phyloP scores from a whole-genome alignment of 2,329 filamentous ascomycete genomes.

The Penicillium sclerotiorum region DNA sequence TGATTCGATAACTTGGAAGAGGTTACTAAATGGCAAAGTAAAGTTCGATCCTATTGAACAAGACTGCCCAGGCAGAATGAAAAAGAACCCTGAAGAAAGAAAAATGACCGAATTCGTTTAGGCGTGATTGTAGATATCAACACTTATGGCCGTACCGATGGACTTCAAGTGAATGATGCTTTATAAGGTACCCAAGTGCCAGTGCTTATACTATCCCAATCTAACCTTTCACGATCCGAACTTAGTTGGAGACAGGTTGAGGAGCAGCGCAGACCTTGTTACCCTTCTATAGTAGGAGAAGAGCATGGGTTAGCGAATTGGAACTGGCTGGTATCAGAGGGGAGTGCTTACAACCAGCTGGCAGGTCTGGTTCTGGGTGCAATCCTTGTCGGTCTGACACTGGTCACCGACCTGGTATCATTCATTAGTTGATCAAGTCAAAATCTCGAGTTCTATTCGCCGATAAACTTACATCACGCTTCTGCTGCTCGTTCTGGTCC shows the following conservation, averaged over 20 bases:
- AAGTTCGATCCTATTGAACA: no score
- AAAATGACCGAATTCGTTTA: no score
- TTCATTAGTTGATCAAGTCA: neutral
- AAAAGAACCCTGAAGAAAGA: no score
- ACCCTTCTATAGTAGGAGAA: conserved; percentile 7
- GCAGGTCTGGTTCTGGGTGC: conserved; percentile 9
- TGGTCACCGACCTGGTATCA: conserved; percentile 2
- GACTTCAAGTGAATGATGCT: no score
- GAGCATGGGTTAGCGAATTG: neutral
- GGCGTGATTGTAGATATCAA: no score
- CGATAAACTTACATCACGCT: neutral
- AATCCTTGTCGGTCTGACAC: conserved; percentile 11
- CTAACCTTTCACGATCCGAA: no score
- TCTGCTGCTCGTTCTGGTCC: conserved; percentile 1
- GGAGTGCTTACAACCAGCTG: conserved; percentile 7
- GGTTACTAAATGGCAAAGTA: no score
- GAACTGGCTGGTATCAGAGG: neutral
- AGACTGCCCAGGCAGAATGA: no score
- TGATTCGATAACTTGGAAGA: no score
- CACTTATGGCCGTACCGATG: no score
- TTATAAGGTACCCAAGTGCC: no score
- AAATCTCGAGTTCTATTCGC: neutral
- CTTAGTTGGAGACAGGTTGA: conserved; percentile 10
- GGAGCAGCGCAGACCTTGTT: conserved; percentile 11
- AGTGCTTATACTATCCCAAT: no score